Conservation (phyloP, 2,329 filamentous ascomycete species). For the Aspergillus hiratsukae region DNA sequence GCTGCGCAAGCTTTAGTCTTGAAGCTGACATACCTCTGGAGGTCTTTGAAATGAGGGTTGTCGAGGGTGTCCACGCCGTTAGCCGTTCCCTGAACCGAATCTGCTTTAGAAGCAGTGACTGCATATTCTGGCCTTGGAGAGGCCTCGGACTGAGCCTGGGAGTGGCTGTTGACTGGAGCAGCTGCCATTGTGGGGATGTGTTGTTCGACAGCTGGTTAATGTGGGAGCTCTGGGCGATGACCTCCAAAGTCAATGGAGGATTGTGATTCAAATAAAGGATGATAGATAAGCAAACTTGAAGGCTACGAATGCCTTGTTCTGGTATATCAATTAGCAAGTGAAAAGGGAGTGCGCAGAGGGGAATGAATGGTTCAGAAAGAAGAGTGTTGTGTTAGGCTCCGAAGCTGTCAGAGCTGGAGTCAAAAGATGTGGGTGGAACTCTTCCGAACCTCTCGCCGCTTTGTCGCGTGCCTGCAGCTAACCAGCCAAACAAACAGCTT, state of each 20-base stretch:
- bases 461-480: constrained; percentile 17
- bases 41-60: constrained; percentile 76
- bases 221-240: neutral
- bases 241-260: neutral
- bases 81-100: constrained; percentile 39
- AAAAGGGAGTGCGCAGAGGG: neutral
- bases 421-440: constrained; percentile 32
- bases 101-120: constrained; percentile 36
- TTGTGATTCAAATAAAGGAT: neutral
- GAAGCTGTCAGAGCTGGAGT: constrained; percentile 12
- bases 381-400: constrained; percentile 9
- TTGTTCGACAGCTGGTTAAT: neutral
- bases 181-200: constrained; percentile 53
- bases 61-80: constrained; percentile 64
- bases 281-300: neutral
- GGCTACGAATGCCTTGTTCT: neutral
- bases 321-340: neutral
- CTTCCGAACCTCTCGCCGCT: constrained; percentile 24
- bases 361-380: constrained; percentile 1
- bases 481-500: neutral
- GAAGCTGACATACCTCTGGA: constrained; percentile 68
- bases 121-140: constrained; percentile 59
- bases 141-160: constrained; percentile 57
- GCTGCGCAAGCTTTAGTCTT: neutral
- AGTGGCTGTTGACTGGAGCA: constrained; percentile 59